Conservation (phyloP, 2,329 filamentous ascomycete species). For the Nemania sp. region DNA sequence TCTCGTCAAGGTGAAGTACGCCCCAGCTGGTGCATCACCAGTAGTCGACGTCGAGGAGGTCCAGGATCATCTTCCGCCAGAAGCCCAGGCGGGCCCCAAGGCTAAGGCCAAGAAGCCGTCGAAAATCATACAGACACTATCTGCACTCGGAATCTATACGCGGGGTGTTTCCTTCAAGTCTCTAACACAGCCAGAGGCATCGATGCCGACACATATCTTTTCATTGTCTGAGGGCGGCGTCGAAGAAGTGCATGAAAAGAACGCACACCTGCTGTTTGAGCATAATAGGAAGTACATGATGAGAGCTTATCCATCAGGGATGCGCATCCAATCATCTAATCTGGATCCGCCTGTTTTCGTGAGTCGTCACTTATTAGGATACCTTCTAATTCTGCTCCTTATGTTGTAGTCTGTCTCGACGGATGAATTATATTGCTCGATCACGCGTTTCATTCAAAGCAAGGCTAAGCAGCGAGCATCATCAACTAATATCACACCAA, state of each 20-base stretch:
- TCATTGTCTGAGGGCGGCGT: constrained; percentile 67
- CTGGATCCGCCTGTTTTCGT: constrained; percentile 76
- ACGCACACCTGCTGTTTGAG: constrained; percentile 63
- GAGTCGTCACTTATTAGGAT: background rate
- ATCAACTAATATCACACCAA: constrained; percentile 6
- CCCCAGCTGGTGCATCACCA: constrained; percentile 44
- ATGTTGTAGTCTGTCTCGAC: background rate
- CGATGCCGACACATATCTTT: constrained; percentile 70
- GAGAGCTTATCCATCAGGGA: constrained; percentile 84
- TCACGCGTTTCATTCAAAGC: background rate
- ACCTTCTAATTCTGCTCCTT: background rate
- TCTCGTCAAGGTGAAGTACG: constrained; percentile 79
- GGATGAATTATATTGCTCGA: background rate
- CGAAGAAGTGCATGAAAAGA: constrained; percentile 59
- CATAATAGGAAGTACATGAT: constrained; percentile 85
- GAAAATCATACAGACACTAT: constrained; percentile 74
- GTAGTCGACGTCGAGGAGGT: constrained; percentile 36
- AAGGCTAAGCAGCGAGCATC: background rate
- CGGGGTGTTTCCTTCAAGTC: constrained; percentile 80
- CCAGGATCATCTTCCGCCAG: constrained; percentile 34
- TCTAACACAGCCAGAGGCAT: constrained; percentile 71
- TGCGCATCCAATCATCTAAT: constrained; percentile 83
- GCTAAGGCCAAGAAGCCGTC: constrained; percentile 53
- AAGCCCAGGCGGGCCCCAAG: constrained; percentile 39
- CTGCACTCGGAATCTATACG: constrained; percentile 79